phyloP scores from a whole-genome alignment of 140 eudicot species.

The Oenanthe javanica region DNA sequence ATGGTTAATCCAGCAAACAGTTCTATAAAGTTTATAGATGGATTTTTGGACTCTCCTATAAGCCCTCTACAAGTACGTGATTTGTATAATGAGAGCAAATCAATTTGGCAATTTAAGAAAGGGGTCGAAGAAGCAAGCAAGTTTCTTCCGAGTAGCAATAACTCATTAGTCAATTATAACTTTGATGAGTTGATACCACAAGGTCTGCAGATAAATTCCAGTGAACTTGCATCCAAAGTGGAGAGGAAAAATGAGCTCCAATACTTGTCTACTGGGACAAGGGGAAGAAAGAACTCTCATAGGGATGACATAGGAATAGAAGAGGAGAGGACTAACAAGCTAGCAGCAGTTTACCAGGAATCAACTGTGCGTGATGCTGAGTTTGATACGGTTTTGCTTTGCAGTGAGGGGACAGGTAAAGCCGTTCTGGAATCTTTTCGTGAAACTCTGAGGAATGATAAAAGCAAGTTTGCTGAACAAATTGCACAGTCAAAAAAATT shows the following conservation, averaged over 20 bases:
- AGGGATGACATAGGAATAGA: slow-evolving; percentile 35
- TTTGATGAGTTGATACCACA: slow-evolving; percentile 6
- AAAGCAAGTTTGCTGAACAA: slow-evolving; percentile 22
- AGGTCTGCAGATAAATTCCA: slow-evolving; percentile 9
- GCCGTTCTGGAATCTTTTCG: slow-evolving; percentile 32
- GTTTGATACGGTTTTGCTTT: slow-evolving; percentile 47
- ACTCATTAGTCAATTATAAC: slow-evolving; percentile 18
- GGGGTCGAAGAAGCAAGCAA: slow-evolving; percentile 71
- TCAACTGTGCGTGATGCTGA: slow-evolving; percentile 41
- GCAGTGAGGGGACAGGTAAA: slow-evolving; percentile 32
- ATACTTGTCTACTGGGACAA: slow-evolving; percentile 14
- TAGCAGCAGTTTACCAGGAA: slow-evolving; percentile 48
- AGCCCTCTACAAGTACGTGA: slow-evolving; percentile 35
- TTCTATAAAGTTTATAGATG: slow-evolving; percentile 25
- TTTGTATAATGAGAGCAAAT: slow-evolving; percentile 33
- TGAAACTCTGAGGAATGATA: slow-evolving; percentile 36
- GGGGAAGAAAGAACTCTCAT: slow-evolving; percentile 36
- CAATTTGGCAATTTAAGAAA: slow-evolving; percentile 45
- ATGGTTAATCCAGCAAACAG: slow-evolving; percentile 33
- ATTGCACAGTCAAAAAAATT: slow-evolving; percentile 28
- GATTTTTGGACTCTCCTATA: slow-evolving; percentile 49
- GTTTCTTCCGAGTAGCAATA: slow-evolving; percentile 41
- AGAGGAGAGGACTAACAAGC: slow-evolving; percentile 51
- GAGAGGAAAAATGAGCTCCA: slow-evolving; percentile 17
- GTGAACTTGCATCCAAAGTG: slow-evolving; percentile 8